phyloP scores from a whole-genome alignment of 176 grass and related monocot species.

The Chloris gayana region DNA sequence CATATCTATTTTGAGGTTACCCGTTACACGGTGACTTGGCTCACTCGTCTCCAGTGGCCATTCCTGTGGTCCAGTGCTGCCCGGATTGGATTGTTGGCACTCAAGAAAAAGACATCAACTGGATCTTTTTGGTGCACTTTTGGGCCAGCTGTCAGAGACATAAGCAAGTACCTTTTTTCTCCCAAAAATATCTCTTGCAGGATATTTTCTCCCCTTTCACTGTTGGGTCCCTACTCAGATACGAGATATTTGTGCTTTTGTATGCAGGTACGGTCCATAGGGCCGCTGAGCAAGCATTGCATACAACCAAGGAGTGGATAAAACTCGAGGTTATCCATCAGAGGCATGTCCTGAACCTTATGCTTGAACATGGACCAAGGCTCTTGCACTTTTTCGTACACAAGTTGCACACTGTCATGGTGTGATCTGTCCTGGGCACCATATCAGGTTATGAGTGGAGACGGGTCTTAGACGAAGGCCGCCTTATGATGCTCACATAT shows the following conservation, averaged over 20 bases:
- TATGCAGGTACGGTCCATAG: constrained; percentile 2
- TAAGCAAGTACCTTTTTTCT: neutral
- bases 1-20: too few species aligned
- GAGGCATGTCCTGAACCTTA: constrained; percentile 27
- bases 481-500: neutral
- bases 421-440: neutral
- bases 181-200: constrained; percentile 5
- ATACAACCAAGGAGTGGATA: too few species aligned
- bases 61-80: constrained; percentile 28
- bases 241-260: constrained; percentile 38
- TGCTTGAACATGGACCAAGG: constrained; percentile 44
- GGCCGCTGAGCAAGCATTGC: neutral
- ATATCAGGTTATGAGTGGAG: constrained; percentile 6
- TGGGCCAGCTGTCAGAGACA: constrained; percentile 23
- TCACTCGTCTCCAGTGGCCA: constrained; percentile 22
- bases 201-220: constrained; percentile 15
- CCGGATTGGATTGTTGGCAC: constrained; percentile 14
- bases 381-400: constrained; percentile 40
- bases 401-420: neutral
- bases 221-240: neutral
- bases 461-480: constrained; percentile 5
- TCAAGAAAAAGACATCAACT: constrained; percentile 15
- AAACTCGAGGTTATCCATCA: neutral
- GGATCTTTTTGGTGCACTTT: constrained; percentile 37
- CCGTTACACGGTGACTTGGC: neutral